phyloP scores from a whole-genome alignment of 1,139 yeast genomes.

The Pichia sp. region DNA sequence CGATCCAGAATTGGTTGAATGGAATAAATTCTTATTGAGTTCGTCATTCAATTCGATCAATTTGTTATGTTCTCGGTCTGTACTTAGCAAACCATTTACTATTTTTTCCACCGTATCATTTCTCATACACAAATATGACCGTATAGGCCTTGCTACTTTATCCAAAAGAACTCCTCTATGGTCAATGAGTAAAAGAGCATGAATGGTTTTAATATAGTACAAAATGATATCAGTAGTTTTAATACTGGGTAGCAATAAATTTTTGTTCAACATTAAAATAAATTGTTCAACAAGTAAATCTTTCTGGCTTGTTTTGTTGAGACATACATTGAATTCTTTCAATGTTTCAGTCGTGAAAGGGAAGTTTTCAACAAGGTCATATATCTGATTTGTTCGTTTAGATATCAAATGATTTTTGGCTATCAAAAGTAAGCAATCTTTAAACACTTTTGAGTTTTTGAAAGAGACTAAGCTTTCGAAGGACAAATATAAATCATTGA shows the following conservation, averaged over 20 bases:
- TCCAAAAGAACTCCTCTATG: conserved; percentile 83
- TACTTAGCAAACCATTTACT: conserved; percentile 65
- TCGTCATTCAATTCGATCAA: conserved; percentile 52
- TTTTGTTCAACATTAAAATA: conserved; percentile 43
- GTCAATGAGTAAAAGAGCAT: conserved; percentile 71
- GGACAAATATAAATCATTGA: conserved; percentile 38
- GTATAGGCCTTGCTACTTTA: conserved; percentile 69
- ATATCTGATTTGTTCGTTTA: conserved; percentile 60
- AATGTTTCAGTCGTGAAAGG: conserved; percentile 61
- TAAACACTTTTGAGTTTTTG: conserved; percentile 22
- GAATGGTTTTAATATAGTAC: conserved; percentile 67
- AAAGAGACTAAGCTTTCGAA: conserved; percentile 26
- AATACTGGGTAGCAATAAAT: conserved; percentile 75
- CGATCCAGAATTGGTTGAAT: conserved; percentile 7
- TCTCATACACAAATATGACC: conserved; percentile 61
- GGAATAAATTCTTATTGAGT: conserved; percentile 32
- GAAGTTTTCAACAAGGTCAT: conserved; percentile 53
- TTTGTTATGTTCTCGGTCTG: conserved; percentile 37
- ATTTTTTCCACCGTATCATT: conserved; percentile 68
- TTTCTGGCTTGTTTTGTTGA: conserved; percentile 39
- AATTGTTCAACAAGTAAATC: conserved; percentile 53
- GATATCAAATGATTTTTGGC: conserved; percentile 45
- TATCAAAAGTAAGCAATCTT: conserved; percentile 31
- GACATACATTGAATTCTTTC: conserved; percentile 55
- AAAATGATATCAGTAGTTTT: conserved; percentile 72